Base-by-base conservation (phyloP, 768 basidiomycete species). In the Saitozyma podzolica region DNA sequence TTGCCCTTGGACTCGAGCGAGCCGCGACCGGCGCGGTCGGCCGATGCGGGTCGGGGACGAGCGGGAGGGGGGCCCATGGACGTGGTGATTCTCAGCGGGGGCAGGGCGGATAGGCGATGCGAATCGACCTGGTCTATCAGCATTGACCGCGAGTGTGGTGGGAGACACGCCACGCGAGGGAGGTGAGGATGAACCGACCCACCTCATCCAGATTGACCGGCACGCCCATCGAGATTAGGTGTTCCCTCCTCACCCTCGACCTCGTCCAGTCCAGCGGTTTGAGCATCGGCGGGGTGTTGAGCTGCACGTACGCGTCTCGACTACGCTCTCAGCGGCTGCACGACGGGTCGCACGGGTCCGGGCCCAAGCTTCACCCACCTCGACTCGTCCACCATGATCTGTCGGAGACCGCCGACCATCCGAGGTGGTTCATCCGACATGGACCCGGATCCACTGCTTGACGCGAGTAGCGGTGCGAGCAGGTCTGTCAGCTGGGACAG, bases 191-290 rank as follows among this genome's bases (percentile, higher is more conserved):
- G 88, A 50, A 20, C 13, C 9, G 40, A 75, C 76, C 42, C 43
- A 95, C 87, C 81, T 97, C 94, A 75, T 97, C 94, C 7, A 97
- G 83, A 74, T 97, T 97, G 56, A 97, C 90, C 4, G 94, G 94
- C 51, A 97, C 88, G 20, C 94, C 94, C 29, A 97, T 86, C 11
- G 91, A 81, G 63, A 95, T 95, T 53, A 97, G 83, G 72, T 96
- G 91, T 74, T 92, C 91, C 53, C 92, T 83, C 59, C 94, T 86
- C 75, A 92, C 92, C 50, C 90, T 86, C 60, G 92, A 95, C 52
- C 92, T 88, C 55, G 87, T 93, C 94, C 94, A 97, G 70, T 91
- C 94, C 57, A 92, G 87, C n/a, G 90, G 88, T 75, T 89, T 88
- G 9, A 87, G 85, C 41, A 90, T 88, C 2, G 89, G 86, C 0